Evolutionary conservation across 768 basidiomycete species (phyloP), one percentile per base, ranked within the genome.

Genomic region (Holtermanniella nyarrowii): DNA sequence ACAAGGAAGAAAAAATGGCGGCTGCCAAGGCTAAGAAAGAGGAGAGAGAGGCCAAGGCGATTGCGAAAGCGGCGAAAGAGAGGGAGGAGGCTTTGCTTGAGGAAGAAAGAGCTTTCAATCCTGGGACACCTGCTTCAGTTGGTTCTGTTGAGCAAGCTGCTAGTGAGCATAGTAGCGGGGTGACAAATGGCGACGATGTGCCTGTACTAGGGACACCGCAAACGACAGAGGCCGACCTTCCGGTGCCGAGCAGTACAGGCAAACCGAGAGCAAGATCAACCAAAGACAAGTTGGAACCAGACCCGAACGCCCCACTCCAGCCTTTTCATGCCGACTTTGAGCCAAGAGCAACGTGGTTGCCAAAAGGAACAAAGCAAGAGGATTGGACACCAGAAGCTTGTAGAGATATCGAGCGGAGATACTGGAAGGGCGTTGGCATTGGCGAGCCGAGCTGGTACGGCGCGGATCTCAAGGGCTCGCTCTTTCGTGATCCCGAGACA

Each of bases 401-500:
- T 68, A 79, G 81, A 54, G 82, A 83, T 55, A 77, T 97, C 18
- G 91, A 96, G 73, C 77, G 90, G 25, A 78, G 83, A 49, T 96
- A 82, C 71, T 99, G 95, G 95, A 77, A 90, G 48, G 89, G 86
- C 58, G 82, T 88, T 70, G 83, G 88, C 0, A 70, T 93, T 3
- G 87, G 88, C 3, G 85, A 83, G 56, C 77, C 90, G n/a, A 82
- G 91, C 2, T 93, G 88, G 91, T 99, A 99, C 71, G 95, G 93
- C 18, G 95, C 95, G 3, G 95, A 99, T 70, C 84, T 88, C 55
- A 81, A 84, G 75, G 93, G 75, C 1, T 71, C 73, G 2, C 63
- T 76, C 16, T 76, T 76, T 67, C 85, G 84, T 3, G 82, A 88
- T 57, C 77, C 80, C 41, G 86, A 86, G 3, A 84, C 76, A 18